Conservation (phyloP, 1,284 basidiomycete genomes). For the Veloboletus limbatus region DNA sequence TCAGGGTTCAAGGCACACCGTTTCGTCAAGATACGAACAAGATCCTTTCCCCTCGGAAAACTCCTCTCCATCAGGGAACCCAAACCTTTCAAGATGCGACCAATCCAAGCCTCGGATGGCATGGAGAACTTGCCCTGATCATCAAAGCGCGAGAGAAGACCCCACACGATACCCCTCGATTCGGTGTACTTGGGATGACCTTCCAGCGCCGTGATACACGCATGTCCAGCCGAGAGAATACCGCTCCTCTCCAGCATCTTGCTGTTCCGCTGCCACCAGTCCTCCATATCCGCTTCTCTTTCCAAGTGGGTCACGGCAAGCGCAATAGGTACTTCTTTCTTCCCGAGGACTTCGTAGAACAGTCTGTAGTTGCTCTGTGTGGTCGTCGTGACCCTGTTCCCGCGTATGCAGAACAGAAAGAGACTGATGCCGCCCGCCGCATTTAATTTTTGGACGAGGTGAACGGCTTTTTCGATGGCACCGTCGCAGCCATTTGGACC, state of each 20-base stretch:
- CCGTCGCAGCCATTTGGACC: constrained; percentile 20
- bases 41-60: constrained; percentile 27
- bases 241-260: constrained; percentile 20
- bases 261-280: constrained; percentile 30
- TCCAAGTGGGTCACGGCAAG: constrained; percentile 33
- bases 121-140: constrained; percentile 30
- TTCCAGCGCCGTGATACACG: constrained; percentile 28
- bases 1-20: constrained; percentile 25
- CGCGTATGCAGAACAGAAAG: constrained; percentile 37
- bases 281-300: constrained; percentile 31
- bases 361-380: no score
- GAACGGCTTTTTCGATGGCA: constrained; percentile 31
- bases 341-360: constrained; percentile 30
- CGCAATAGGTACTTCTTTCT: constrained; percentile 32
- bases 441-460: constrained; percentile 26
- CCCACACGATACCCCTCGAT: constrained; percentile 18
- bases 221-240: constrained; percentile 26
- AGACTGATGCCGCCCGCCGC: constrained; percentile 28
- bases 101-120: constrained; percentile 30
- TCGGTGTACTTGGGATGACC: constrained; percentile 17
- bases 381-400: constrained; percentile 25
- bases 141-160: constrained; percentile 18
- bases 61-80: constrained; percentile 19
- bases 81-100: constrained; percentile 25
- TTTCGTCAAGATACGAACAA: constrained; percentile 27